A percentile compares a stretch with the other conserved stretches of the same genome.
These are phyloP conservation scores for Paramecium biaurelia DNA, from an alignment of 73 alveolate species.

Conservation along the genomic window DNA sequence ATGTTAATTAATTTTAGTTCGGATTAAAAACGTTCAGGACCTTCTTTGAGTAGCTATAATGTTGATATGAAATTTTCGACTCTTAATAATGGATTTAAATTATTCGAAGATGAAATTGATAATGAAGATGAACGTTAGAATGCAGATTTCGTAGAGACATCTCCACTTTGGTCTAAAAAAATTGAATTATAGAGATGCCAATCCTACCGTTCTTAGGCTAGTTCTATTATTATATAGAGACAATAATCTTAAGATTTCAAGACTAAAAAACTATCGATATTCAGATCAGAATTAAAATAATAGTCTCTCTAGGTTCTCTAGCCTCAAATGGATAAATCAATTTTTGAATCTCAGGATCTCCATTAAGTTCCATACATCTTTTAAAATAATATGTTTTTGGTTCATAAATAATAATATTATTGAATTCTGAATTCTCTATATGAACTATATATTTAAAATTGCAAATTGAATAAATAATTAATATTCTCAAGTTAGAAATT, in stretches of 20 bases:
- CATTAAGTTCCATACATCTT: not conserved
- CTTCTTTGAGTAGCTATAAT: not conserved
- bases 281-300: not conserved
- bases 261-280: not conserved
- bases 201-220: not conserved
- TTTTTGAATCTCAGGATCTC: not conserved
- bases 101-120: not conserved
- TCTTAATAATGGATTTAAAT: not conserved
- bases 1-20: not conserved
- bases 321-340: not conserved
- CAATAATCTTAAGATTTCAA: not conserved
- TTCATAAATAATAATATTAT: not conserved
- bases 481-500: too few species aligned
- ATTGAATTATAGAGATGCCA: not conserved
- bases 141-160: not conserved
- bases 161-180: constrained; percentile 4
- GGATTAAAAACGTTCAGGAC: not conserved
- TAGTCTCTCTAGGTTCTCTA: not conserved
- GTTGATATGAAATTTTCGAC: not conserved
- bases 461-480: too few species aligned
- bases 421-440: not conserved
- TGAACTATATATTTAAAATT: not conserved
- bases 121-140: not conserved
- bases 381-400: not conserved
- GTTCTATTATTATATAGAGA: not conserved